Evolutionary conservation across 208 protist genomes (phyloP).

Genomic region (Jaenimonas drosophilae): DNA sequence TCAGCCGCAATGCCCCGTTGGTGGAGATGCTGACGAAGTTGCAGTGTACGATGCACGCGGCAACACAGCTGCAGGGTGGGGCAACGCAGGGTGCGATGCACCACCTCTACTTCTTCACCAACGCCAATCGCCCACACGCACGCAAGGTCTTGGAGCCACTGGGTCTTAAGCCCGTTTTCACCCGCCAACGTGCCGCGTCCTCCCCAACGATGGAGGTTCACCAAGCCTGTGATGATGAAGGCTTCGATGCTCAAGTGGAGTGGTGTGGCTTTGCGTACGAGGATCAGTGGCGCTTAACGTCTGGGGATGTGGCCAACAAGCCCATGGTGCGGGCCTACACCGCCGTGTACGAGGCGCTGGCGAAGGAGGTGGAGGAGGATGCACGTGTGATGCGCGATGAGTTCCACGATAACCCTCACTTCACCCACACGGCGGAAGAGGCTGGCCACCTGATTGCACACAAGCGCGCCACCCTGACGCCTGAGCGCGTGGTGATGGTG

Average conservation of each 20-base stretch:
- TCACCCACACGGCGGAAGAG: not conserved
- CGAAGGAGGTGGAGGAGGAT: slow-evolving; percentile 15
- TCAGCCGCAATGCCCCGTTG: slow-evolving; percentile 23
- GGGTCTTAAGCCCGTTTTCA: slow-evolving; percentile 38
- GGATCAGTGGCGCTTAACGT: slow-evolving; percentile 65
- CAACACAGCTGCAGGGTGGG: too few relatives aligned
- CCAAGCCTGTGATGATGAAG: slow-evolving; percentile 11
- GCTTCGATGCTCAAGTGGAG: slow-evolving; percentile 20
- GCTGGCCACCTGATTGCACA: slow-evolving; percentile 2
- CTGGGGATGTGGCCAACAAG: slow-evolving; percentile 52
- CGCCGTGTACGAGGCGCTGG: slow-evolving; percentile 33
- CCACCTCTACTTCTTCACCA: slow-evolving; percentile 71
- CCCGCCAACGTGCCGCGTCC: slow-evolving; percentile 8
- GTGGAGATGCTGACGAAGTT: slow-evolving; percentile 43
- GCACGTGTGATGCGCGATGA: too few relatives aligned
- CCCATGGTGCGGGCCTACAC: slow-evolving; percentile 46
- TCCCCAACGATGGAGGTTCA: slow-evolving; percentile 18
- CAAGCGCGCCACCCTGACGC: slow-evolving; percentile 12
- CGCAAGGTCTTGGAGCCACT: slow-evolving; percentile 26
- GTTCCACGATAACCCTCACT: too few relatives aligned
- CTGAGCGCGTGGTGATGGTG: slow-evolving; percentile 50
- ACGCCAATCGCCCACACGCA: slow-evolving; percentile 47
- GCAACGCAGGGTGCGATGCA: slow-evolving; percentile 8
- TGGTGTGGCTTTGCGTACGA: slow-evolving; percentile 62
- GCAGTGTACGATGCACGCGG: slow-evolving; percentile 8